Percentiles rank a stretch among this genome's conserved stretches.
Evolutionary conservation across 1,284 basidiomycete genomes (phyloP).

Genomic region (Ceratobasidium sp.): DNA sequence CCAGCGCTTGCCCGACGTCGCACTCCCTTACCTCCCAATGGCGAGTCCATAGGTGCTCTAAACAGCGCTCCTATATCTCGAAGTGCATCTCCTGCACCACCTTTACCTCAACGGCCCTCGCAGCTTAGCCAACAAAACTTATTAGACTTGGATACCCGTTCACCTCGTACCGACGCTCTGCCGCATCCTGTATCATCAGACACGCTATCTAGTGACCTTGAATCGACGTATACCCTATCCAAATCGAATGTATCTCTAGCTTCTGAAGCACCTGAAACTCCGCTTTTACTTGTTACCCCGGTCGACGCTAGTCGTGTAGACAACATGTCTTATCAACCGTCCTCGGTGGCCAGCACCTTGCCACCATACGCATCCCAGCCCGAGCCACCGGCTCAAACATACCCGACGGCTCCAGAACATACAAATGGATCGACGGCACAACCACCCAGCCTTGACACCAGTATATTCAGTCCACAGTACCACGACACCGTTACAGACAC

Average conservation of each 20-base stretch:
- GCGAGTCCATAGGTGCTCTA: constrained; percentile 13
- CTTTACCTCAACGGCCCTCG: constrained; percentile 15
- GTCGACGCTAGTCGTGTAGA: neutral
- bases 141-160: neutral
- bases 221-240: constrained; percentile 1
- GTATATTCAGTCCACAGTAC: neutral
- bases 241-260: neutral
- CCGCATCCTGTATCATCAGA: neutral
- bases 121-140: neutral
- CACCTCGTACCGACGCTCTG: neutral
- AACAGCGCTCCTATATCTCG: constrained; percentile 14
- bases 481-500: neutral
- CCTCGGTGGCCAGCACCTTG: neutral
- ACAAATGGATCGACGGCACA: neutral
- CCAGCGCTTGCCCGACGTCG: constrained; percentile 27
- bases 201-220: constrained; percentile 1
- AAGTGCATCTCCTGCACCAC: constrained; percentile 10
- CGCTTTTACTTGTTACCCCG: constrained; percentile 33
- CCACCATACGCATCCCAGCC: constrained; percentile 37
- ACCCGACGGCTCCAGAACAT: neutral
- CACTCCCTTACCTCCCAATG: constrained; percentile 4
- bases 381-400: constrained; percentile 7
- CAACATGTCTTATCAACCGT: neutral
- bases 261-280: constrained; percentile 1
- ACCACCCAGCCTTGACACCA: neutral